Evolutionary conservation across 2,329 filamentous ascomycete genomes (phyloP), one percentile per base, ranked within the genome.

Genomic region (Colletotrichum theobromicola): DNA sequence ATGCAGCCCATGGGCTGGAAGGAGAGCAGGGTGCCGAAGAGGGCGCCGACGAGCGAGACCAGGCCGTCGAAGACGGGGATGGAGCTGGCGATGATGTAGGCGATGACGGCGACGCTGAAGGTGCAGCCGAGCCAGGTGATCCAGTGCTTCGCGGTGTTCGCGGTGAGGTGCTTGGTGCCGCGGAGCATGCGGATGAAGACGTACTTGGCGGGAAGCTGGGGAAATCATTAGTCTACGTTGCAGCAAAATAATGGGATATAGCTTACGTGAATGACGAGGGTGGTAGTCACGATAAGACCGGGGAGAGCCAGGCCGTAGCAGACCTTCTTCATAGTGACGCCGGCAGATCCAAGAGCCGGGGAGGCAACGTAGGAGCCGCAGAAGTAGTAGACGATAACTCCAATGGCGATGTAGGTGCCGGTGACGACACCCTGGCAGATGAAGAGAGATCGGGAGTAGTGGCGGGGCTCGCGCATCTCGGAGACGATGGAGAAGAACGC

Each of bases 361-460:
- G 86, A 87, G 1, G 86, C 83, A 5, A 89, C 84, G 65, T 83
- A 86, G 0, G 83, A 84, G 1, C 87, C 87, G 74, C 85, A 87
- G 76, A 79, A 88, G 73, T 83, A 84, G 78, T 88, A 88, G 4
- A 89, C 83, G 1, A 88, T 82, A 7, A 81, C 76, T 2, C 80
- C 79, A 9, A 86, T 81, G 16, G 79, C 74, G 21, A 81, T 58
- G 65, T 85, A 85, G 6, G 81, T 82, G 7, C 78, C 66, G 13
- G 82, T 78, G 2, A 85, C 77, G 3, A 74, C 77, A 77, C 26
- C 76, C 76, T 77, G 80, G 66, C 79, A 81, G 18, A 80, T 66
- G 7, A 82, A 10, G 1, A 84, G 75, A 2, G 82, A 77, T 7
- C 80, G 78, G 3, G 75, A 80, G 70, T 82, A 84, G n/a, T 77